These are phyloP conservation scores for Tuber brumale DNA, from an alignment of 495 filamentous ascomycete species.

Conservation along the genomic window DNA sequence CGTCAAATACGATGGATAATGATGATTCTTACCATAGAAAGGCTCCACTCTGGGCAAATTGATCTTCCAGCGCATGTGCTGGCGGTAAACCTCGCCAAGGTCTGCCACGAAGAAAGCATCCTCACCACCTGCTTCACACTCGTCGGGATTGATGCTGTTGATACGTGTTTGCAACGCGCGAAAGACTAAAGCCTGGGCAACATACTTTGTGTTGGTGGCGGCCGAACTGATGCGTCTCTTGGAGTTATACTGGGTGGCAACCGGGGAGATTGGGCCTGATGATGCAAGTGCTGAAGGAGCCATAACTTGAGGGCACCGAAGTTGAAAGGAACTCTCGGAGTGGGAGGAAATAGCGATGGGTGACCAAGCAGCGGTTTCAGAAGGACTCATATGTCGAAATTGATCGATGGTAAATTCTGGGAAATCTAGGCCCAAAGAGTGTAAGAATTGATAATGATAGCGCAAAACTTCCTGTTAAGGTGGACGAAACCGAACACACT, in stretches of 20 bases:
- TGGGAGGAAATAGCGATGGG: slow-evolving; percentile 33
- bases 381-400: slow-evolving; percentile 35
- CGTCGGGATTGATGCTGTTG: slow-evolving; percentile 71
- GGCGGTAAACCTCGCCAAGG: slow-evolving; percentile 95
- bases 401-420: slow-evolving; percentile 6
- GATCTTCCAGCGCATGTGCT: slow-evolving; percentile 96
- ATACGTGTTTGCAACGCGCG: slow-evolving; percentile 75
- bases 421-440: slow-evolving; percentile 1
- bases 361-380: slow-evolving; percentile 37
- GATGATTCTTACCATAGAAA: slow-evolving; percentile 70
- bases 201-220: slow-evolving; percentile 19
- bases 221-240: slow-evolving; percentile 38
- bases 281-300: slow-evolving; percentile 37
- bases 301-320: slow-evolving; percentile 37
- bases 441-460: slow-evolving; percentile 1
- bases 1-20: background rate
- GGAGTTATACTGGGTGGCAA: slow-evolving; percentile 18
- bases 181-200: slow-evolving; percentile 55
- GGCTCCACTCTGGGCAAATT: slow-evolving; percentile 89
- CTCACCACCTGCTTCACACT: slow-evolving; percentile 82
- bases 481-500: slow-evolving; percentile 41
- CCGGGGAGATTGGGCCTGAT: slow-evolving; percentile 4
- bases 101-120: slow-evolving; percentile 98
- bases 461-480: slow-evolving; percentile 39
- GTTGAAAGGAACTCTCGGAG: slow-evolving; percentile 30